phyloP scores from a whole-genome alignment of 1,284 basidiomycete genomes.

The Trichosporon ovoides region DNA sequence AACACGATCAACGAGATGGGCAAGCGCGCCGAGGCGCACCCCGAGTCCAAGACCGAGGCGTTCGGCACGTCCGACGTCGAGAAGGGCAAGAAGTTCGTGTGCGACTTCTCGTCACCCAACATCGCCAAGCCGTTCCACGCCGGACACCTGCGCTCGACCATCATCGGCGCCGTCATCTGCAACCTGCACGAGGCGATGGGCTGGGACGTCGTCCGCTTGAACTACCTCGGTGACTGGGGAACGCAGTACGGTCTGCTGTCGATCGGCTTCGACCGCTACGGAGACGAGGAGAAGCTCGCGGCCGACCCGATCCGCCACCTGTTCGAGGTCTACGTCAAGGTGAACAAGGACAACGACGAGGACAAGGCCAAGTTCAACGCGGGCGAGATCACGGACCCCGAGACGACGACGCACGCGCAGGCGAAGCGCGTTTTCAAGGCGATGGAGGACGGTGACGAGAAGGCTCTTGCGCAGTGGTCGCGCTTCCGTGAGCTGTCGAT shows the following conservation, averaged over 20 bases:
- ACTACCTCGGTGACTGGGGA: constrained; percentile 94
- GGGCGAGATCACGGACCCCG: constrained; percentile 34
- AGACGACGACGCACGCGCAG: constrained; percentile 61
- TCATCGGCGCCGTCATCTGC: constrained; percentile 89
- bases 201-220: constrained; percentile 85
- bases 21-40: constrained; percentile 30
- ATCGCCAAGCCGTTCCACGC: constrained; percentile 99
- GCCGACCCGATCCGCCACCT: constrained; percentile 92
- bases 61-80: constrained; percentile 74
- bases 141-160: constrained; percentile 92
- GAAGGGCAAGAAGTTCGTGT: constrained; percentile 59
- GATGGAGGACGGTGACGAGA: constrained; percentile 90
- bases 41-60: constrained; percentile 50
- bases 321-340: constrained; percentile 87
- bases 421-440: constrained; percentile 89
- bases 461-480: constrained; percentile 79
- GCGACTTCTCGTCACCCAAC: constrained; percentile 90
- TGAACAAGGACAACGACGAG: constrained; percentile 71
- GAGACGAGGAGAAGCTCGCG: constrained; percentile 74
- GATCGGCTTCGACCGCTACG: constrained; percentile 87
- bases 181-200: constrained; percentile 91
- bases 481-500: constrained; percentile 90
- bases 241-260: constrained; percentile 86
- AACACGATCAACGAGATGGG: constrained; percentile 73
- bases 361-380: constrained; percentile 51